Evolutionary conservation across 768 basidiomycete species (phyloP), one percentile per base, ranked within the genome.

Genomic region (Rhizopogon vulgaris): DNA sequence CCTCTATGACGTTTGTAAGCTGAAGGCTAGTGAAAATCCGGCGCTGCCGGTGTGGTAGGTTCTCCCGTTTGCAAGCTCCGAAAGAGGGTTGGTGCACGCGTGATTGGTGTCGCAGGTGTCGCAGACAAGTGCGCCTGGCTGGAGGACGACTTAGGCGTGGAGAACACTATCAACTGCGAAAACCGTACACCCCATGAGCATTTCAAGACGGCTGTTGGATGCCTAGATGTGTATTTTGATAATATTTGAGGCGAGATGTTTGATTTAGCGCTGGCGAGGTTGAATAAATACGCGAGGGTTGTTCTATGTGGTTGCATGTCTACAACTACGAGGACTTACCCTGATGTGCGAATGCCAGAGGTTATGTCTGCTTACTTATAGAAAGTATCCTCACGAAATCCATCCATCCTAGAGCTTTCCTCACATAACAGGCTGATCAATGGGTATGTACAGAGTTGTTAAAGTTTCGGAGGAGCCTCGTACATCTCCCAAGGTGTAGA

Each of bases 21-120:
- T 94, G 60, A 88, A 94, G 65, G 66, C 83, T 0, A 91, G 93
- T 11, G 93, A 97, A 54, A 89, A 10, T 90, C 90, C 1, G 94
- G 92, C 17, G 94, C 94, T 2, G 94, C 95, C 8, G 94, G 94
- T 8, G 84, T 93, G 1, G 89, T 90, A 10, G 91, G 93, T n/a
- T 79, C 83, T 9, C 66, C 90, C 51, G 88, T 75, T 11, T 93
- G 90, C 68, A 91, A 94, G 58, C 75, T 94, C 17, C 91, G 87
- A 41, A 91, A 90, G 66, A 74, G 80, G 27, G 71, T 75, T 10
- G 91, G 87, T 52, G 89, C 88, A 43, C 85, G 78, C 51, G 94
- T 97, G 42, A 83, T 90, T 54, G 95, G 83, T 10, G 89, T 96
- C 60, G 93, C 93, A 0, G 94, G 95, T 24, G 81, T 82, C 0